These are phyloP conservation scores for Malassezia restricta DNA, from an alignment of 1,284 basidiomycete genomes.

Conservation along the genomic window DNA sequence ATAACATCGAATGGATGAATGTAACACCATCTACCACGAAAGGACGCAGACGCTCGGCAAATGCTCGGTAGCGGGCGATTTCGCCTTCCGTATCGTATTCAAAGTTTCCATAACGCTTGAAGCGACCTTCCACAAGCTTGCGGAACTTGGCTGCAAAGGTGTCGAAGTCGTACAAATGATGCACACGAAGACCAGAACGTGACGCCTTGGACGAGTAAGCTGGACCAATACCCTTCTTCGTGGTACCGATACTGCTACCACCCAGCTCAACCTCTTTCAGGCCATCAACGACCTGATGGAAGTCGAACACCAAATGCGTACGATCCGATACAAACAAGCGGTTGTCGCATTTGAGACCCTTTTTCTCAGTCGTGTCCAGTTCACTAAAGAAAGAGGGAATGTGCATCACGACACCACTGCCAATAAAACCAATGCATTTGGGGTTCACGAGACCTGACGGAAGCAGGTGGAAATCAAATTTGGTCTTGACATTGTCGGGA, in stretches of 20 bases:
- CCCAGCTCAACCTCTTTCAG: constrained; percentile 95
- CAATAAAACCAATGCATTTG: constrained; percentile 73
- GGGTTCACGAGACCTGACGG: constrained; percentile 92
- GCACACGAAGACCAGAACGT: constrained; percentile 83
- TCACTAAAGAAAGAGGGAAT: constrained; percentile 89
- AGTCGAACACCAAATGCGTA: constrained; percentile 93
- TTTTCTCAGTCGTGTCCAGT: constrained; percentile 69
- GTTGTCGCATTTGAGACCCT: constrained; percentile 71
- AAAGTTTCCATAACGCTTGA: constrained; percentile 95
- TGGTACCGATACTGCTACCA: constrained; percentile 81
- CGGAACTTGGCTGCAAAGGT: constrained; percentile 84
- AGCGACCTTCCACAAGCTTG: constrained; percentile 85
- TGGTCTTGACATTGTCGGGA: constrained; percentile 61
- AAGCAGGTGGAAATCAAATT: constrained; percentile 87
- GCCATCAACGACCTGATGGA: constrained; percentile 98
- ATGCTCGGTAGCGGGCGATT: constrained; percentile 74
- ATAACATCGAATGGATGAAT: constrained; percentile 70
- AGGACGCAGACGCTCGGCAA: constrained; percentile 74
- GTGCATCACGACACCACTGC: constrained; percentile 87
- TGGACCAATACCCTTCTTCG: constrained; percentile 94
- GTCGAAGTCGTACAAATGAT: constrained; percentile 83
- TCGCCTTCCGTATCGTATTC: constrained; percentile 98
- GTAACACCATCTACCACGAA: constrained; percentile 77
- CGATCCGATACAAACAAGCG: constrained; percentile 88
- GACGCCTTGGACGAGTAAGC: constrained; percentile 96